Conservation (phyloP, 306 rosid species). For the Vachellia collinsii region DNA sequence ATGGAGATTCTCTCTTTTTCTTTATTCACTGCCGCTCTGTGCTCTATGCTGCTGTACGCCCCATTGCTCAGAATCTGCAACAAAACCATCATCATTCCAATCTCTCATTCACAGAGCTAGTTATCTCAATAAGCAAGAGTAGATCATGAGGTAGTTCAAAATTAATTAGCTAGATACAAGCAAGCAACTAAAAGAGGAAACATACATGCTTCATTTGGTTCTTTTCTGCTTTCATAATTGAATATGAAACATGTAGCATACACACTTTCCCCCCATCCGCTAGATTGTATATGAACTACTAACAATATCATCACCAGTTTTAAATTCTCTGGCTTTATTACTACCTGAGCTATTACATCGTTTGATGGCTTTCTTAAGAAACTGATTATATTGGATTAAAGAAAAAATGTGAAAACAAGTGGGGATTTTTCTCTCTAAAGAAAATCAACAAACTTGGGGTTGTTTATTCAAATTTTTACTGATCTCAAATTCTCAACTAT, state of each 20-base stretch:
- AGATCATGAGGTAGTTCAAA: not conserved
- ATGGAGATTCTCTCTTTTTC: slow-evolving; percentile 68
- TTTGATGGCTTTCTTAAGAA: not conserved
- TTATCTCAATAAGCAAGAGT: not conserved
- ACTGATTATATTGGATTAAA: not conserved
- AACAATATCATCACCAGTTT: not conserved
- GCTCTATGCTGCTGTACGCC: no score
- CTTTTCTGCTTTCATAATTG: not conserved
- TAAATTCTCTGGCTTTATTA: not conserved
- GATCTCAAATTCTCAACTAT: not conserved
- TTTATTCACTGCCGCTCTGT: slow-evolving; percentile 63
- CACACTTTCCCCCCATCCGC: no score
- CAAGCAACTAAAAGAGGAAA: not conserved
- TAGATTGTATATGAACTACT: not conserved
- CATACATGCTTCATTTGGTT: not conserved
- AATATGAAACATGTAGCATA: no score
- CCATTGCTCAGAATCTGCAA: slow-evolving; percentile 82
- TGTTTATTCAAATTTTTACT: not conserved
- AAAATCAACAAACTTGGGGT: not conserved
- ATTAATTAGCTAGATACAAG: not conserved
- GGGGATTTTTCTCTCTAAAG: not conserved
- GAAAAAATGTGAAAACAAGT: not conserved
- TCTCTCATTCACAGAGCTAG: no score
- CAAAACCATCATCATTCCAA: not conserved
- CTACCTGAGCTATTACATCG: not conserved